Percentiles rank a stretch among this genome's conserved stretches.
Conservation (phyloP, 768 basidiomycete species). For the Lentinula sp. region DNA sequence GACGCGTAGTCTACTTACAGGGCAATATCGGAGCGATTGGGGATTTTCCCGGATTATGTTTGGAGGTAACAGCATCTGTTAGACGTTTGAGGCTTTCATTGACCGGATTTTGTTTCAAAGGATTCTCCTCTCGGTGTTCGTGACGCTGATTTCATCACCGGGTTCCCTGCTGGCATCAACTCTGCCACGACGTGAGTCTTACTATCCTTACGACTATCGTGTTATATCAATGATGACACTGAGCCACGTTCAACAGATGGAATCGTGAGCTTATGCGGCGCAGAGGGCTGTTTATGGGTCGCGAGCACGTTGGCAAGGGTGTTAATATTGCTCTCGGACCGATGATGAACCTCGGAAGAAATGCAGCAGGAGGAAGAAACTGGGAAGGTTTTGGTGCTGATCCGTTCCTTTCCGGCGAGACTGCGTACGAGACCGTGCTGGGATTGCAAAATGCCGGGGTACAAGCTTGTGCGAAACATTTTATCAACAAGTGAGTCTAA, state of each 20-base stretch:
- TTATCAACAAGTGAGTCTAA: constrained; percentile 58
- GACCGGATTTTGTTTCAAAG: background rate
- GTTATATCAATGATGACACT: background rate
- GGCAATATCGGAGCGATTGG: constrained; percentile 52
- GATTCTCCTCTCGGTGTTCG: constrained; percentile 77
- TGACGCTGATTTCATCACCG: constrained; percentile 62
- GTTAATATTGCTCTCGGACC: constrained; percentile 69
- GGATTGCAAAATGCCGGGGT: constrained; percentile 78
- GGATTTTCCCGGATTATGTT: constrained; percentile 64
- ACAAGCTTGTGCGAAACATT: constrained; percentile 85
- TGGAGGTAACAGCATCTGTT: constrained; percentile 39
- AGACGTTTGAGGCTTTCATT: background rate
- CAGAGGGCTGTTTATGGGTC: constrained; percentile 74
- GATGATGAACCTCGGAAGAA: constrained; percentile 25
- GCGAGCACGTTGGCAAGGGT: constrained; percentile 80
- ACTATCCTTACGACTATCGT: background rate
- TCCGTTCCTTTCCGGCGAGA: constrained; percentile 79
- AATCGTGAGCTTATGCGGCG: constrained; percentile 73
- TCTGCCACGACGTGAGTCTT: constrained; percentile 67
- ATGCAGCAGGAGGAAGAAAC: constrained; percentile 77
- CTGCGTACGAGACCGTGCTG: constrained; percentile 72
- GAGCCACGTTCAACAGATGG: constrained; percentile 34
- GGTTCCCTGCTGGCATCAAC: constrained; percentile 83
- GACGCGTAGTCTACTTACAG: constrained; percentile 7
- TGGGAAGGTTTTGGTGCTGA: constrained; percentile 97